Base-by-base conservation (phyloP, 208 protist genomes). In the Acanthamoeba lenticulata region DNA sequence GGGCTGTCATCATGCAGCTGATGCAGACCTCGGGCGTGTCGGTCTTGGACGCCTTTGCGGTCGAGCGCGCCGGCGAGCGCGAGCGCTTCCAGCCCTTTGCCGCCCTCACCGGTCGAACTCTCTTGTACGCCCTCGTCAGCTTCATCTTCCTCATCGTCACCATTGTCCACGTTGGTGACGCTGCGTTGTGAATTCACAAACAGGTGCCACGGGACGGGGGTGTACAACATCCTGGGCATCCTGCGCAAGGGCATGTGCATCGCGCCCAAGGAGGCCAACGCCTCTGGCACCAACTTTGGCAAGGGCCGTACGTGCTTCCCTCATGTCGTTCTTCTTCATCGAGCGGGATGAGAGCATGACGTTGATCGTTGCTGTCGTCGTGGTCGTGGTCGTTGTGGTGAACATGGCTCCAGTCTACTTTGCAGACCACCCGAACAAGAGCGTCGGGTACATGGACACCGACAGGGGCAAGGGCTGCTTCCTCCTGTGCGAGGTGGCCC, bases 161-260 rank as follows among this genome's bases (percentile, higher is more conserved):
- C 65, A 32, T 74, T 32, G 9, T 74, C 9, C 21, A 38, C 36
- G 9, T 74, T 36, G 15, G 27, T 69, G 24, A 29, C 29, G 27
- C 60, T 69, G 60, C 6, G 29, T 69, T 52, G 45, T 52, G 45
- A 19, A 52, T 15, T 19, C 45, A 52, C 45, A 52, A 5, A 52
- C 60, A 77, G 67, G 29, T 77, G 79, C 44, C 79, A 88, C 42
- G 79, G 79, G 19, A 88, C 79, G 79, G 47, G 47, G 1, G 47
- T 60, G 79, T 88, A 57, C 36, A 88, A 88, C 36, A 60, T 88
- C 1, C 7, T 77, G 4, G 67, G 67, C 15, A 77, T 77, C 38
- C 67, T 77, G 67, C 67, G 67, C 67, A 77, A 77, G 67, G 67
- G 67, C 40, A 62, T 88, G 47, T 88, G 79, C 79, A 88, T 88